These are phyloP conservation scores for Aspergillus texensis DNA, from an alignment of 2,329 filamentous ascomycete genomes.

Conservation along the genomic window DNA sequence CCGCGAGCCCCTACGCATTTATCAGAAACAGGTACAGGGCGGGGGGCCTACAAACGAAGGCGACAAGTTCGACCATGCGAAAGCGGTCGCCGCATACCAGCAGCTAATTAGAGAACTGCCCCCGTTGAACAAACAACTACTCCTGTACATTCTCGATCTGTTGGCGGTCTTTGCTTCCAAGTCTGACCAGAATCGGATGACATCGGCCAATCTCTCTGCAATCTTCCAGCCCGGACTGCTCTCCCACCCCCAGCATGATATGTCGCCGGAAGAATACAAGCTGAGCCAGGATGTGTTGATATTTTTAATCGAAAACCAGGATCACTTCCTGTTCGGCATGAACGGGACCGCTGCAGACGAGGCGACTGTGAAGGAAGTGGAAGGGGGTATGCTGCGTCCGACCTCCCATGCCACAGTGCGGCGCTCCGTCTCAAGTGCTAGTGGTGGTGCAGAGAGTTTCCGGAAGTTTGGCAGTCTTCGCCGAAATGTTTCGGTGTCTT, in stretches of 20 bases:
- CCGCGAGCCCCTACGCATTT: conserved; percentile 73
- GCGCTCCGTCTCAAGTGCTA: conserved; percentile 83
- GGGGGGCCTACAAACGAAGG: conserved; percentile 70
- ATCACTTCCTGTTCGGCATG: conserved; percentile 98
- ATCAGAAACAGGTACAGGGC: conserved; percentile 71
- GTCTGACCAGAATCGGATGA: conserved; percentile 96
- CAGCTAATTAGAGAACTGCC: conserved; percentile 89
- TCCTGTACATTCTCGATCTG: conserved; percentile 93
- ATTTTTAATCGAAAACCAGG: conserved; percentile 97
- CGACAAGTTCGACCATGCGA: conserved; percentile 72
- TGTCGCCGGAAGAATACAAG: conserved; percentile 91
- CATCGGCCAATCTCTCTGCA: conserved; percentile 86
- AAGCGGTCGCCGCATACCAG: conserved; percentile 82
- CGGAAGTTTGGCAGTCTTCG: conserved; percentile 75
- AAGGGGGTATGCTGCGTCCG: conserved; percentile 63
- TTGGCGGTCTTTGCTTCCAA: conserved; percentile 97
- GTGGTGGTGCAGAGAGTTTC: conserved; percentile 83
- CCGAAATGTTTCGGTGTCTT: conserved; percentile 89
- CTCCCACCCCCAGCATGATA: conserved; percentile 90
- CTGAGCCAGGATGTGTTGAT: conserved; percentile 96
- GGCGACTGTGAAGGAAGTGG: conserved; percentile 66
- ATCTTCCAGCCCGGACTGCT: conserved; percentile 98
- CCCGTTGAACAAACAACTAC: conserved; percentile 86
- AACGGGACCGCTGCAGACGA: conserved; percentile 97
- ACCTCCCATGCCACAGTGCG: conserved; percentile 58